Percentiles rank a stretch among this genome's conserved stretches.
Evolutionary conservation across 768 basidiomycete genomes (phyloP).

Genomic region (Dioszegia aurantiaca): DNA sequence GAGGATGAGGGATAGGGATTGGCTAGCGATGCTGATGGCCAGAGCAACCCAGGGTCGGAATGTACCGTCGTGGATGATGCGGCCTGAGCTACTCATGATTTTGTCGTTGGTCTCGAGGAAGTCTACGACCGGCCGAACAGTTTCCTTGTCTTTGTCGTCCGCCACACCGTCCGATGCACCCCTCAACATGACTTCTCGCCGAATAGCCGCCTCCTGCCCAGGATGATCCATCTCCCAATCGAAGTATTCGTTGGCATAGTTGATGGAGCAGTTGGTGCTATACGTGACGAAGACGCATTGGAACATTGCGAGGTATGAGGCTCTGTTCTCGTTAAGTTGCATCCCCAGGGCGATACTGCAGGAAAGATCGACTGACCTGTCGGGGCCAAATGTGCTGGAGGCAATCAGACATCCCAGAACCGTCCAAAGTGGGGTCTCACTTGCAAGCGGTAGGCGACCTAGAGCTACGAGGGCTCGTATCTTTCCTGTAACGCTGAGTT

Average conservation of each 20-base stretch:
- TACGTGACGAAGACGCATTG: conserved; percentile 25
- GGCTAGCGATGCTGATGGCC: conserved; percentile 2
- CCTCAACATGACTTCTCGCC: conserved; percentile 16
- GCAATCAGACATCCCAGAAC: conserved; percentile 28
- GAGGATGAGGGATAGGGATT: conserved; percentile 13
- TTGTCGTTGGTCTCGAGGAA: conserved; percentile 19
- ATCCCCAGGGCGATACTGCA: no score
- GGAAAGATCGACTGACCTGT: background rate
- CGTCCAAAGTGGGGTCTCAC: conserved; percentile 28
- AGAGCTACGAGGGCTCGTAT: conserved; percentile 17
- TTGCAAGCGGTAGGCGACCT: conserved; percentile 32
- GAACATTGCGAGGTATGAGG: background rate
- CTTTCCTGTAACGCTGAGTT: background rate
- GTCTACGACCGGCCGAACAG: no score
- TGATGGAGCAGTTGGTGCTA: conserved; percentile 33
- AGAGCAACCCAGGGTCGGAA: conserved; percentile 29
- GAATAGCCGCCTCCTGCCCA: conserved; percentile 22
- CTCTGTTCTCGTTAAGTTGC: background rate
- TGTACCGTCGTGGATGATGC: conserved; percentile 37
- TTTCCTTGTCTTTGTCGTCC: background rate
- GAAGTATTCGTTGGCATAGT: conserved; percentile 36
- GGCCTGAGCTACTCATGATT: conserved; percentile 26
- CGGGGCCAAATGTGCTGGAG: conserved; percentile 15
- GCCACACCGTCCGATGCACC: background rate
- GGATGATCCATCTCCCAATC: conserved; percentile 36